Base-by-base conservation (phyloP, 495 filamentous ascomycete genomes). In the Penicillium goetzii region DNA sequence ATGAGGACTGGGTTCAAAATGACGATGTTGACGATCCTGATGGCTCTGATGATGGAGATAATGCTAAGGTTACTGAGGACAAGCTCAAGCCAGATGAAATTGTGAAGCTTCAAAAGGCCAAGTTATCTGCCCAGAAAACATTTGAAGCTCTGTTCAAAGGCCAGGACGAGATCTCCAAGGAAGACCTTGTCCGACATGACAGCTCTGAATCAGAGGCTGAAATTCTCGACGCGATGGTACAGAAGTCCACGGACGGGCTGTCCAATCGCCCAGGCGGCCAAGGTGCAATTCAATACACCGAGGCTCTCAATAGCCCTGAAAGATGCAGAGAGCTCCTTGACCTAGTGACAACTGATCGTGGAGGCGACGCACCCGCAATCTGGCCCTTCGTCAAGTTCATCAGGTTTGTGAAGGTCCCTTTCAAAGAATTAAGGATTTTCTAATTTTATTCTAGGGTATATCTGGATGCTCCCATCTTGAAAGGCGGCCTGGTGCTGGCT, bases 301-400 rank as follows among this genome's bases (percentile, higher is more conserved):
- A n/a, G n/a, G 7, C 28, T 34, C 10, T 14, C 8, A 3, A 19
- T 10, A 34, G 65, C 45, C 11, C 67, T 21, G 59, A 66, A 33
- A 57, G 61, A 15, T 78, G 73, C 43, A 70, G 28, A 53, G 40
- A 56, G 0, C 21, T 47, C 1, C 63, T 78, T 1, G 70, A 76
- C 19, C 32, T n/a, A 0, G 62, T 78, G 2, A 66, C 62, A 15
- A 63, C 53, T 1, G 55, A 63, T 56, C 25, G 52, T 0, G 7
- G 15, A 2, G 67, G 57, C 0, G 45, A 41, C 1, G 33, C 25
- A 7, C 61, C 66, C 40, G 68, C 65, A 8, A 5, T 76, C 0
- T 77, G 74, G 76, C 76, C 76, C 7, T 78, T 74, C 38, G 65
- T 77, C 28, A 78, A 73, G 17, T 49, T 74, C 53, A 72, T 76